phyloP scores from a whole-genome alignment of 164 flowering plant species.

The Vitis riparia region DNA sequence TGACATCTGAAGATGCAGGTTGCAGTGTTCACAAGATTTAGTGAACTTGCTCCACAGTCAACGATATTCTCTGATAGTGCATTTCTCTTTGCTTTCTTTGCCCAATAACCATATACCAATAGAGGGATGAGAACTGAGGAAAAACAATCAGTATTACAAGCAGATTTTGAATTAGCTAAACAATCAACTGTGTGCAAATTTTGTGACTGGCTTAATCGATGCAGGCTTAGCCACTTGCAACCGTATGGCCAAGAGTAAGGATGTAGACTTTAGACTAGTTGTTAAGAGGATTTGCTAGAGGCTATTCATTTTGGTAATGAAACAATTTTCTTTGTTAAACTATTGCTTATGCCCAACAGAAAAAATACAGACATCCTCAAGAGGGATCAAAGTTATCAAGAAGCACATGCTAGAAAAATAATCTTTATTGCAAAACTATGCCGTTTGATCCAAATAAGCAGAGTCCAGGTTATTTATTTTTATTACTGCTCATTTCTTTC shows the following conservation, averaged over 20 bases:
- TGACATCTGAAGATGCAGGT: slow-evolving; percentile 76
- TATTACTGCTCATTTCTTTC: too few relatives aligned
- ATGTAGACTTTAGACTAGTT: neutral
- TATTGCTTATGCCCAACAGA: too few relatives aligned
- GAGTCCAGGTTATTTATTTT: too few relatives aligned
- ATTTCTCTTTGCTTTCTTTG: neutral
- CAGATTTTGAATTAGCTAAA: neutral
- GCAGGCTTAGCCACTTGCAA: neutral
- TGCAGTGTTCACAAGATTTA: slow-evolving; percentile 79
- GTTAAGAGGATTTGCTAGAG: neutral
- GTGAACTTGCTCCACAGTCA: neutral
- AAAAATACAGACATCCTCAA: too few relatives aligned
- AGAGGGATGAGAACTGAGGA: neutral
- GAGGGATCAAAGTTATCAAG: too few relatives aligned
- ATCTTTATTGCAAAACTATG: too few relatives aligned
- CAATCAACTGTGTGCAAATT: neutral
- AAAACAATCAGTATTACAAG: neutral
- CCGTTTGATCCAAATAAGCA: too few relatives aligned
- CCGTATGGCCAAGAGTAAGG: neutral
- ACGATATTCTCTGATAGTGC: neutral
- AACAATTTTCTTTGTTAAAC: too few relatives aligned
- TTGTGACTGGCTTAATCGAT: neutral
- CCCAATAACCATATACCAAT: neutral
- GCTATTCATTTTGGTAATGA: neutral
- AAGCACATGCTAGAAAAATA: too few relatives aligned